A percentile compares a stretch with the other conserved stretches of the same genome.
Conservation (phyloP, 202 grass and related monocot genomes). For the Carex arenaria region DNA sequence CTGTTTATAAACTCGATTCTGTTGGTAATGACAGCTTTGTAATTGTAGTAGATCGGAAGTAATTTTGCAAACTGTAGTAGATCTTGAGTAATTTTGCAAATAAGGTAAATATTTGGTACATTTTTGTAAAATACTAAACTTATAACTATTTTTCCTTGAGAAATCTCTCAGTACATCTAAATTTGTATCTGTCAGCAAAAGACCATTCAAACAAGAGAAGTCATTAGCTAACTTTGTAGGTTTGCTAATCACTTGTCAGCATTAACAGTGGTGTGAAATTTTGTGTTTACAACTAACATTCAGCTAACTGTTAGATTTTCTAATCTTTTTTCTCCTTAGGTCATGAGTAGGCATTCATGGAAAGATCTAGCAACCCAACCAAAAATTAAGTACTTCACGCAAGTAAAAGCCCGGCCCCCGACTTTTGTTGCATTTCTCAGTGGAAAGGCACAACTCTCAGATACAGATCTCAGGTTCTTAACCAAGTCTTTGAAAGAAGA, state of each 20-base stretch:
- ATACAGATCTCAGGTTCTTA: constrained; percentile 78
- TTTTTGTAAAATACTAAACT: background rate
- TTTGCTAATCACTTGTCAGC: background rate
- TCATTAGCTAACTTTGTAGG: background rate
- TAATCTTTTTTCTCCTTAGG: constrained; percentile 31
- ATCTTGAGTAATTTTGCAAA: background rate
- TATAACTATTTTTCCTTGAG: background rate
- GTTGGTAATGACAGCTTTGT: too few relatives aligned
- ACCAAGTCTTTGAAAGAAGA: constrained; percentile 93
- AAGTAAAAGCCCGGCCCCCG: constrained; percentile 80
- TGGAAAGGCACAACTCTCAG: constrained; percentile 76
- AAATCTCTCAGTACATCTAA: background rate
- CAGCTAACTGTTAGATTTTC: background rate
- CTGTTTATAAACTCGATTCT: too few relatives aligned
- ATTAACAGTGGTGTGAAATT: background rate
- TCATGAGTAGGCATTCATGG: constrained; percentile 95
- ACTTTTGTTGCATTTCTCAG: constrained; percentile 90
- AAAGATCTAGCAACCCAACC: constrained; percentile 82
- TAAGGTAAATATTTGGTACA: background rate
- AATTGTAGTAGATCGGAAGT: too few relatives aligned
- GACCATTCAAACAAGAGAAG: background rate
- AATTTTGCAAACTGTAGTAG: background rate
- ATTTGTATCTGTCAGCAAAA: background rate
- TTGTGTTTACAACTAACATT: too few relatives aligned
- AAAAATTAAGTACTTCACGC: constrained; percentile 96